These are phyloP conservation scores for Venturia asperata DNA, from an alignment of 2,329 filamentous ascomycete genomes.

Conservation along the genomic window DNA sequence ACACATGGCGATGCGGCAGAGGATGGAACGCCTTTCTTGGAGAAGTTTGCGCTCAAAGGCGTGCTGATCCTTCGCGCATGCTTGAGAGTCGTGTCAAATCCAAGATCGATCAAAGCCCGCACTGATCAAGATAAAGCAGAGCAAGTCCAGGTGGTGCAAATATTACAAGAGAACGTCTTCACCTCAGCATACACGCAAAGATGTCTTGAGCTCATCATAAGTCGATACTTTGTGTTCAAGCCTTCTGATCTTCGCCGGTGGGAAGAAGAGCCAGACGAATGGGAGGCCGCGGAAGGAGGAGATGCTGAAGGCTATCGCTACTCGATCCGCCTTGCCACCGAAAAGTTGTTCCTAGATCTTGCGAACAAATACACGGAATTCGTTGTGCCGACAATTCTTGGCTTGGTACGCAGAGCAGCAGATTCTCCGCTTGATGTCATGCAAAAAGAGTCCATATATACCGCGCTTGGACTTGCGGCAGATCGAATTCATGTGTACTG, in stretches of 20 bases:
- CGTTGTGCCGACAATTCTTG: conserved; percentile 15
- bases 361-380: conserved; percentile 76
- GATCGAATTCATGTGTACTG: conserved; percentile 54
- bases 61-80: conserved; percentile 76
- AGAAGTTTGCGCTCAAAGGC: conserved; percentile 76
- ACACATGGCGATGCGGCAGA: conserved; percentile 41
- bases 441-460: conserved; percentile 85
- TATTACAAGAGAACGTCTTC: conserved; percentile 68
- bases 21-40: conserved; percentile 53
- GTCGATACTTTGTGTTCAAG: conserved; percentile 80
- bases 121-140: conserved; percentile 52
- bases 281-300: conserved; percentile 85
- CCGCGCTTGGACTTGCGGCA: conserved; percentile 79
- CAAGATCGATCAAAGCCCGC: conserved; percentile 74
- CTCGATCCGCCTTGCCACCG: conserved; percentile 83
- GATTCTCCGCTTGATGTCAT: conserved; percentile 8
- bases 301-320: conserved; percentile 84
- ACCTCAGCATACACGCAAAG: conserved; percentile 69
- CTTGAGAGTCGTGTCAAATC: conserved; percentile 76
- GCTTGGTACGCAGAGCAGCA: conserved; percentile 3
- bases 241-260: conserved; percentile 80
- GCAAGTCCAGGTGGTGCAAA: conserved; percentile 59
- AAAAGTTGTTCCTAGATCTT: conserved; percentile 88
- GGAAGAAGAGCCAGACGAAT: conserved; percentile 92
- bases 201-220: conserved; percentile 78